phyloP scores from a whole-genome alignment of 768 basidiomycete species.

The Macrocybe gigantea region DNA sequence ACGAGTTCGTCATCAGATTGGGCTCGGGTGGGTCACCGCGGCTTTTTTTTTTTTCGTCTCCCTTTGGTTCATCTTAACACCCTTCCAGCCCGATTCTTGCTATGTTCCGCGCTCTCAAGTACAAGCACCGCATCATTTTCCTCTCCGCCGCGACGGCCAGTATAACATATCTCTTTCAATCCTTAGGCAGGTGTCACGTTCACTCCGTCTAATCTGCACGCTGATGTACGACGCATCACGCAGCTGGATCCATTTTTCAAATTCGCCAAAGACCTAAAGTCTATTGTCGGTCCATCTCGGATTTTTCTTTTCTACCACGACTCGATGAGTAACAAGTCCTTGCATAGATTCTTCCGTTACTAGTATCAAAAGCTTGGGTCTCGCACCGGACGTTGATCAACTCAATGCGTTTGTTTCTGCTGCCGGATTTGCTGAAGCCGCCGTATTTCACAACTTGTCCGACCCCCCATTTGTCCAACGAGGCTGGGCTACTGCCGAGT shows the following conservation, averaged over 20 bases:
- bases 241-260: constrained; percentile 39
- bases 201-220: constrained; percentile 17
- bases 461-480: constrained; percentile 54
- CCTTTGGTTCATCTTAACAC: constrained; percentile 4
- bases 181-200: constrained; percentile 39
- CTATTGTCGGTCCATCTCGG: constrained; percentile 1
- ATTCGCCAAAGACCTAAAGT: constrained; percentile 22
- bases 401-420: constrained; percentile 55
- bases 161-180: constrained; percentile 45
- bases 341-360: constrained; percentile 31
- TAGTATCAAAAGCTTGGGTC: constrained; percentile 36
- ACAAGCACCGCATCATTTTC: constrained; percentile 50
- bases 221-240: constrained; percentile 7
- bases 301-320: background rate
- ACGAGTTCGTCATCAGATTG: constrained; percentile 24
- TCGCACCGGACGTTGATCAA: constrained; percentile 35
- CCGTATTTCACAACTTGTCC: constrained; percentile 35
- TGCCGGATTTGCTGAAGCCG: constrained; percentile 47
- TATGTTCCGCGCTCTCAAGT: constrained; percentile 39
- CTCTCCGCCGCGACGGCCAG: constrained; percentile 46
- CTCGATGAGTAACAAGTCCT: background rate
- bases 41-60: background rate
- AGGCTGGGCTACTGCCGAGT: constrained; percentile 50
- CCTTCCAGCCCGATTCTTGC: constrained; percentile 33
- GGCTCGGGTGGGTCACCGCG: constrained; percentile 29